phyloP scores from a whole-genome alignment of 495 filamentous ascomycete genomes.

The Amorphotheca resinae region DNA sequence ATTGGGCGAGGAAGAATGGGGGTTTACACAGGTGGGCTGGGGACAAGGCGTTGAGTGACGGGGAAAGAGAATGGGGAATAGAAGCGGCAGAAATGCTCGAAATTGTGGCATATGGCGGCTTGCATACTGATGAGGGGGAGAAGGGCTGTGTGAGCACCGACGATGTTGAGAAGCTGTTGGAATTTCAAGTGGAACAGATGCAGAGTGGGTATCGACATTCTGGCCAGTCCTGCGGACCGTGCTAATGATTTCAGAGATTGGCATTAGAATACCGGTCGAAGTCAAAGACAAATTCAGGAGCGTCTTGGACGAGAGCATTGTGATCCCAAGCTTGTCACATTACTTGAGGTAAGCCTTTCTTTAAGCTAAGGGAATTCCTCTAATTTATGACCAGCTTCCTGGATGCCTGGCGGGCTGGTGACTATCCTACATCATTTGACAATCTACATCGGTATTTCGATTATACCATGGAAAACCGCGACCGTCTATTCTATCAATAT shows the following conservation, averaged over 20 bases:
- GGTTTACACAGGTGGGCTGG: slow-evolving; percentile 46
- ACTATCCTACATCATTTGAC: slow-evolving; percentile 82
- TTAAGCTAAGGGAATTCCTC: slow-evolving; percentile 1
- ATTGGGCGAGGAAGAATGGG: slow-evolving; percentile 60
- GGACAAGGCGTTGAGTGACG: slow-evolving; percentile 48
- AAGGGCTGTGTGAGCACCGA: slow-evolving; percentile 51
- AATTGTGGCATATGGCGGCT: slow-evolving; percentile 25
- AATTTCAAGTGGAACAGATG: slow-evolving; percentile 77
- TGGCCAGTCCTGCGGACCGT: not conserved
- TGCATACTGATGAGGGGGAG: slow-evolving; percentile 27
- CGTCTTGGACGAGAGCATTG: slow-evolving; percentile 52
- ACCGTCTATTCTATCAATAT: slow-evolving; percentile 85
- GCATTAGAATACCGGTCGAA: slow-evolving; percentile 17
- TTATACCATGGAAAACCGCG: slow-evolving; percentile 82
- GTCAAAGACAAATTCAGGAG: slow-evolving; percentile 44
- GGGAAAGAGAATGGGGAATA: slow-evolving; percentile 30
- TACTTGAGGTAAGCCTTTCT: slow-evolving; percentile 50
- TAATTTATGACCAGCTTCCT: slow-evolving; percentile 45
- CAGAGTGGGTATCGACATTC: slow-evolving; percentile 47
- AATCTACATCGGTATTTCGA: slow-evolving; percentile 93
- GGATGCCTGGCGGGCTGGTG: slow-evolving; percentile 82
- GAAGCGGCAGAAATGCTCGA: slow-evolving; percentile 25
- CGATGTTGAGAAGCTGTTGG: slow-evolving; percentile 71
- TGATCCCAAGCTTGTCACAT: slow-evolving; percentile 59
- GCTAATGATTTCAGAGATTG: slow-evolving; percentile 15